phyloP scores from a whole-genome alignment of 306 rosid genomes.

The Vigna trinervia region DNA sequence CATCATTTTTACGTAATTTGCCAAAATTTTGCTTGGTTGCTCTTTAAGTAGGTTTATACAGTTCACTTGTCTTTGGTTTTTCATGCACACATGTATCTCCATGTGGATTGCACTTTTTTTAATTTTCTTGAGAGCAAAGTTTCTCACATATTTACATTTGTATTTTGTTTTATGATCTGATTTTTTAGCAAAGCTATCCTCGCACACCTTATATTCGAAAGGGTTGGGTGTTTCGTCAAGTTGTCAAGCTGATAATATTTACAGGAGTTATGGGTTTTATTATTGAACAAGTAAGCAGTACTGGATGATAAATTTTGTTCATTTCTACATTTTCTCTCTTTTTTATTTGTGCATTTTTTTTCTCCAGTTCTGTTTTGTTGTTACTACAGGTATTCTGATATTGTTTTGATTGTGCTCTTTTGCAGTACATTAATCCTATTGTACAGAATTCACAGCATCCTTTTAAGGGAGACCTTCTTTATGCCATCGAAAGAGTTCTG shows the following conservation, averaged over 20 bases:
- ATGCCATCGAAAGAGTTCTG: constrained; percentile 88
- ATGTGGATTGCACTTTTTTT: not conserved
- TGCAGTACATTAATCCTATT: constrained; percentile 96
- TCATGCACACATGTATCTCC: constrained; percentile 5
- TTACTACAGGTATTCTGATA: constrained; percentile 40
- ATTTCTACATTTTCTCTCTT: constrained; percentile 32
- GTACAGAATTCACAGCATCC: constrained; percentile 96
- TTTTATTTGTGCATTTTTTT: not conserved
- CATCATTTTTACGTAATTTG: constrained; percentile 26
- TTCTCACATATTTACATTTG: not conserved
- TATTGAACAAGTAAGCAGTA: constrained; percentile 82
- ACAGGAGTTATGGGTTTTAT: constrained; percentile 99
- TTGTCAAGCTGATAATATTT: constrained; percentile 83
- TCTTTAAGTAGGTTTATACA: not conserved
- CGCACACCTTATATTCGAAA: constrained; percentile 78
- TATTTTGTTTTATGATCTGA: constrained; percentile 37
- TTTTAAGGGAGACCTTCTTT: constrained; percentile 83
- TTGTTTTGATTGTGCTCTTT: constrained; percentile 41
- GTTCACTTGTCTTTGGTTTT: constrained; percentile 30
- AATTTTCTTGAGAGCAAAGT: not conserved
- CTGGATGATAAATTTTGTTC: constrained; percentile 30
- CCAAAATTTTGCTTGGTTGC: constrained; percentile 8
- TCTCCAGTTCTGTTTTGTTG: constrained; percentile 35
- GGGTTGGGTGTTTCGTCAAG: constrained; percentile 90
- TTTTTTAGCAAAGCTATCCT: constrained; percentile 84